Base-by-base conservation (phyloP, 306 rosid species). In the Cicer bijugum region DNA sequence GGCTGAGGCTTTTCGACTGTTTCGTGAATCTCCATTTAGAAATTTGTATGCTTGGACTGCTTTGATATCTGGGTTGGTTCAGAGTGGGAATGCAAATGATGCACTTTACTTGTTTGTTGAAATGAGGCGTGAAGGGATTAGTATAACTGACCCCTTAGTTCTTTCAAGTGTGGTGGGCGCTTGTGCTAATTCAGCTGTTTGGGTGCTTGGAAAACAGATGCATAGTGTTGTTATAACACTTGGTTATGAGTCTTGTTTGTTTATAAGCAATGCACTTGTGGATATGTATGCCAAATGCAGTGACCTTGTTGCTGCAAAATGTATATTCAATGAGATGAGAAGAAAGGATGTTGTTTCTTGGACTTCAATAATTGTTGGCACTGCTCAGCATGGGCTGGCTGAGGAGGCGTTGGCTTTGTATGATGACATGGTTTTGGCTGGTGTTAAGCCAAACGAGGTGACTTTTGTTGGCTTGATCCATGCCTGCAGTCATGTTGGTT, bases 231-330 rank as follows among this genome's bases (percentile, higher is more conserved):
- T 93, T 57, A 80, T 87, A 39, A 52, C 75, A 23, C 88, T 89
- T 71, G 97, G 97, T 11, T 93, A 81, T 52, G 97, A 83, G 37
- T 88, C 94, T 60, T 93, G 96, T 66, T 76, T 93, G 71, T 91
- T 82, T 76, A 83, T 86, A 59, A 88, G 98, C 69, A 93, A 93
- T 74, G 89, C 97, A 2, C 84, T 93, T 28, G 84, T 93, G 17
- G 97, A 89, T 81, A 91, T 91, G 97, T 91, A 93, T 71, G 96
- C 97, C 6, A 91, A 88, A 85, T 91, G 98, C 64, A 91, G 97
- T 53, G 92, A 93, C 39, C 80, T 93, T 71, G 77, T 73, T 52
- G 85, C 92, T 35, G 94, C 96, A 1, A 89, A 83, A 60, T 81
- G 74, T 51, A 81, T 93, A 8, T 91, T 93, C 61, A 33, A 42